These are phyloP conservation scores for Vigna mungo DNA, from an alignment of 306 rosid genomes.

Conservation along the genomic window DNA sequence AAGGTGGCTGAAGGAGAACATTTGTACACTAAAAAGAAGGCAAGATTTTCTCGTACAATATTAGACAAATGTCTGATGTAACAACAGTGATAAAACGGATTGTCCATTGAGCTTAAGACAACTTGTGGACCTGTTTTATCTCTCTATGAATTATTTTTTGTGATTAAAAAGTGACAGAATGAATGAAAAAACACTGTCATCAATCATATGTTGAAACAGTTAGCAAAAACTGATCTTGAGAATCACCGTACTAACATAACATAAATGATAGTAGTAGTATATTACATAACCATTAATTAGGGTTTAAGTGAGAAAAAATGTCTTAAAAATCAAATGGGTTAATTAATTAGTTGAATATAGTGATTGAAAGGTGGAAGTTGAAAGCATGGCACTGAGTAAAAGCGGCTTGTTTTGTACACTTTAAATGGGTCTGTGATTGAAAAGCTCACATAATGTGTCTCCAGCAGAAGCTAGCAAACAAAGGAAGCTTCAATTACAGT, in stretches of 20 bases:
- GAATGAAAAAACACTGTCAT: background rate
- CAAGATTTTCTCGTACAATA: slow-evolving; percentile 19
- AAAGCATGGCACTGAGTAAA: slow-evolving; percentile 34
- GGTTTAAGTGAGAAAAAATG: no score
- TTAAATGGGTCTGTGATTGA: slow-evolving; percentile 33
- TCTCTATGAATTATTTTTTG: background rate
- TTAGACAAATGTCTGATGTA: slow-evolving; percentile 39
- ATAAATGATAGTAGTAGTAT: no score
- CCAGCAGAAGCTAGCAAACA: slow-evolving; percentile 53
- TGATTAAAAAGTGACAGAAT: background rate
- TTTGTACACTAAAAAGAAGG: slow-evolving; percentile 29
- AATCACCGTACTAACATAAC: no score
- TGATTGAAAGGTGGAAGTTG: slow-evolving; percentile 39
- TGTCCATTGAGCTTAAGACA: slow-evolving; percentile 34
- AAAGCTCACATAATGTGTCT: slow-evolving; percentile 43
- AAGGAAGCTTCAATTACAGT: slow-evolving; percentile 53
- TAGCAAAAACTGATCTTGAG: no score
- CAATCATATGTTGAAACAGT: background rate
- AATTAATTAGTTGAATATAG: background rate
- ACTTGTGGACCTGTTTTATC: slow-evolving; percentile 24
- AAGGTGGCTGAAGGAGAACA: slow-evolving; percentile 19
- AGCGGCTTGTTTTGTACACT: slow-evolving; percentile 54
- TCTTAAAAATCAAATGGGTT: no score
- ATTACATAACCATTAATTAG: background rate
- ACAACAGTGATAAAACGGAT: slow-evolving; percentile 25